Evolutionary conservation across 495 filamentous ascomycete species (phyloP).

Genomic region (Chaetomium tenue): DNA sequence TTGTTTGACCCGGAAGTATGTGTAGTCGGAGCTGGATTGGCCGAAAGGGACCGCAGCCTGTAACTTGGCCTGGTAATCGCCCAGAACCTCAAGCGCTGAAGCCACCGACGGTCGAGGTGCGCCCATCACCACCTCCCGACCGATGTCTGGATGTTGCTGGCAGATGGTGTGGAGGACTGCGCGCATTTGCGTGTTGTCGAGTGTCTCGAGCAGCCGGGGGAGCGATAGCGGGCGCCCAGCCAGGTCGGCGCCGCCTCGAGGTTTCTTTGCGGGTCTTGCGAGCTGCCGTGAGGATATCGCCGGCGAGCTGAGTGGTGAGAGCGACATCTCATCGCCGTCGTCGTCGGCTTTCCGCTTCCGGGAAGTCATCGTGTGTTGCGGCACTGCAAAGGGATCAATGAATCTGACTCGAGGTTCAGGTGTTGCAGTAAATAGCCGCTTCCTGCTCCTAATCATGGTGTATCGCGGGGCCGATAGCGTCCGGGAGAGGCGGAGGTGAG

Average conservation of each 20-base stretch:
- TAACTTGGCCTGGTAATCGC: constrained; percentile 74
- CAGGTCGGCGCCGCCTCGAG: constrained; percentile 61
- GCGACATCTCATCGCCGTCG: constrained; percentile 85
- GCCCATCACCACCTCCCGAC: constrained; percentile 75
- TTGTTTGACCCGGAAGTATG: constrained; percentile 88
- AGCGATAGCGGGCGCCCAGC: constrained; percentile 77
- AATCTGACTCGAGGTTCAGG: constrained; percentile 16
- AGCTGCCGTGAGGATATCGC: constrained; percentile 61
- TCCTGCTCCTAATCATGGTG: constrained; percentile 9
- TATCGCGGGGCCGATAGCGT: neutral
- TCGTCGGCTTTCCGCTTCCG: constrained; percentile 91
- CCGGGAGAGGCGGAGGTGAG: neutral
- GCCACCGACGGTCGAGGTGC: constrained; percentile 81
- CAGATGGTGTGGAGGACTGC: constrained; percentile 82
- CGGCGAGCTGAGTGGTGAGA: constrained; percentile 80
- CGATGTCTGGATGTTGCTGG: constrained; percentile 79
- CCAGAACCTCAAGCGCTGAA: constrained; percentile 74
- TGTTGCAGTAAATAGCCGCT: constrained; percentile 9
- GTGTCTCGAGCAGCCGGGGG: constrained; percentile 82
- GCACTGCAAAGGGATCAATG: constrained; percentile 47
- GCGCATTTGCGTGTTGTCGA: constrained; percentile 78
- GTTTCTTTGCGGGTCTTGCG: constrained; percentile 59
- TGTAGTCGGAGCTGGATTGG: constrained; percentile 81
- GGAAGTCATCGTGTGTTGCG: constrained; percentile 51
- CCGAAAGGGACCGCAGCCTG: constrained; percentile 85